Evolutionary conservation across 148 eudicot species (phyloP).

Genomic region (Camellia granthamiana): DNA sequence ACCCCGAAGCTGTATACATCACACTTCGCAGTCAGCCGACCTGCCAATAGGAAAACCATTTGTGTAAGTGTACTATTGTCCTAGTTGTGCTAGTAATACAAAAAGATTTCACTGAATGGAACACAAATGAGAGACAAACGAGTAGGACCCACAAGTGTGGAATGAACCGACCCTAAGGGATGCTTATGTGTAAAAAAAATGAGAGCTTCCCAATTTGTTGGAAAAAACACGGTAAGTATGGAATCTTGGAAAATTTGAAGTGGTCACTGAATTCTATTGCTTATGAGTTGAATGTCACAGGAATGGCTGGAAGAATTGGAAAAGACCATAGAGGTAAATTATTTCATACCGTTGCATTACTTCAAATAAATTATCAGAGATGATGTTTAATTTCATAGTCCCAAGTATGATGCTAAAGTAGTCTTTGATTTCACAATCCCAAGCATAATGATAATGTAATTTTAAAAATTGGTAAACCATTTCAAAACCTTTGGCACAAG

Average conservation of each 20-base stretch:
- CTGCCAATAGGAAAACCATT: slow-evolving; percentile 21
- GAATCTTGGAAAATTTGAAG: background rate
- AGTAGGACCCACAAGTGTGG: too few relatives aligned
- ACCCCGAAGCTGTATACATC: slow-evolving; percentile 55
- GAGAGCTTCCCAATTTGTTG: too few relatives aligned
- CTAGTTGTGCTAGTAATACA: too few relatives aligned
- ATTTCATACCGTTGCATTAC: background rate
- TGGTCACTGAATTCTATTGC: background rate
- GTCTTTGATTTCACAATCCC: background rate
- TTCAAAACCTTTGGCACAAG: background rate
- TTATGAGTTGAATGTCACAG: background rate
- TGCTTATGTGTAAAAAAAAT: too few relatives aligned
- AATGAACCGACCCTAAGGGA: too few relatives aligned
- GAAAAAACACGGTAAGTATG: too few relatives aligned
- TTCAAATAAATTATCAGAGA: background rate
- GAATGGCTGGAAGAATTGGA: background rate
- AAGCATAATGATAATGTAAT: background rate
- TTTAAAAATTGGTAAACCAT: background rate
- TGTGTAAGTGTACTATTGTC: background rate
- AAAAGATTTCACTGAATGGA: too few relatives aligned
- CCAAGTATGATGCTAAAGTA: too few relatives aligned
- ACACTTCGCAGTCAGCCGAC: slow-evolving; percentile 41
- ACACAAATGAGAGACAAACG: background rate
- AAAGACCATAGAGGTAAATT: background rate
- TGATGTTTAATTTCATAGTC: background rate